Conservation (phyloP, 306 rosid genomes). For the Inga laurina region DNA sequence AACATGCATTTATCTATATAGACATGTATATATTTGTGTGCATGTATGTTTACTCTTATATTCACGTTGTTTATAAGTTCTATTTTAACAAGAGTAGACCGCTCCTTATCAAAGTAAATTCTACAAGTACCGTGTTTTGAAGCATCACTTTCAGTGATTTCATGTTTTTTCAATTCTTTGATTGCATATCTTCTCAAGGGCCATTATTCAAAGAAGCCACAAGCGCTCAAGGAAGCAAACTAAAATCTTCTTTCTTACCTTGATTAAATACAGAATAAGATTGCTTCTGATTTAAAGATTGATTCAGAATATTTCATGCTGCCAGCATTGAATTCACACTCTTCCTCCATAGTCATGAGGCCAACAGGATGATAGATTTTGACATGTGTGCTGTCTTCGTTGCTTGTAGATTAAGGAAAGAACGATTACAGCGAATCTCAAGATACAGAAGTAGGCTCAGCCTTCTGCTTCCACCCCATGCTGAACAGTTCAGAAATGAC, state of each 20-base stretch:
- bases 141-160: not conserved
- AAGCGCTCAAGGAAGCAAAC: not conserved
- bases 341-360: not conserved
- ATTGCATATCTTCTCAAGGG: not conserved
- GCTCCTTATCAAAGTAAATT: not conserved
- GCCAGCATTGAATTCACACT: not conserved
- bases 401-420: constrained; percentile 65
- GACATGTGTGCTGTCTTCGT: constrained; percentile 8
- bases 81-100: not conserved
- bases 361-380: not conserved
- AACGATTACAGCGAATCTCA: constrained; percentile 64
- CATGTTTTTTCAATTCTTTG: not conserved
- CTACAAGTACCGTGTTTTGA: not conserved
- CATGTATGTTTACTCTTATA: not conserved
- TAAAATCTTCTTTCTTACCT: not conserved
- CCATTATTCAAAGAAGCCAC: not conserved
- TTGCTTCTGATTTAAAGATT: not conserved
- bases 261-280: not conserved
- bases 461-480: constrained; percentile 79
- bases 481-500: constrained; percentile 66
- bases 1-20: not conserved
- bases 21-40: not conserved
- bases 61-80: not conserved
- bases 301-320: not conserved
- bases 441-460: constrained; percentile 80